phyloP scores from a whole-genome alignment of 306 rosid species.

The Ceratonia siliqua region DNA sequence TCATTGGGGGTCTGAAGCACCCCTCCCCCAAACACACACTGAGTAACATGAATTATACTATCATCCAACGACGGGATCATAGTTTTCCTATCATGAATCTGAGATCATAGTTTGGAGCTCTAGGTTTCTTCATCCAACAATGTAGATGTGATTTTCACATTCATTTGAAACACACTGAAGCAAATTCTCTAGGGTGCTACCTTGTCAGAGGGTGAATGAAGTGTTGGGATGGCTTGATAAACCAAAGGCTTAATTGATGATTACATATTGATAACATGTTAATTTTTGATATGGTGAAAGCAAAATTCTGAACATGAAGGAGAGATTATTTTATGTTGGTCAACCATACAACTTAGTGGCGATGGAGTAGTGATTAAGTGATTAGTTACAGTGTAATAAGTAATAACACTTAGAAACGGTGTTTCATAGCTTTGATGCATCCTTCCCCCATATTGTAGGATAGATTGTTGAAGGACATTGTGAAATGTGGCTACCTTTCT shows the following conservation, averaged over 20 bases:
- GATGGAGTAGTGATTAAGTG: not conserved
- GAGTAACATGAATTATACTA: not conserved
- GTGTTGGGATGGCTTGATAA: conserved; percentile 13
- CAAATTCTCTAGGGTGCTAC: not conserved
- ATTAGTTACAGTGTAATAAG: too few species aligned
- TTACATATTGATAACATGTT: conserved; percentile 15
- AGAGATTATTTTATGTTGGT: conserved; percentile 23
- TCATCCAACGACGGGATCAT: not conserved
- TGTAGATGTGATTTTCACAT: conserved; percentile 1
- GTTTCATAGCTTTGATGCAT: conserved; percentile 9
- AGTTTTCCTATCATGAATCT: not conserved
- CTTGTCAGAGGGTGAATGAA: conserved; percentile 24
- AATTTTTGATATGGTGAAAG: conserved; percentile 24
- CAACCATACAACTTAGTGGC: not conserved
- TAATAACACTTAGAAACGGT: conserved; percentile 4
- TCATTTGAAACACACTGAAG: not conserved
- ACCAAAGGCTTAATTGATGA: conserved; percentile 15
- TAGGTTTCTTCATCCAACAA: not conserved
- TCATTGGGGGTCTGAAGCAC: not conserved
- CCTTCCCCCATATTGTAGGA: too few species aligned
- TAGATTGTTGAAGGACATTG: conserved; percentile 20
- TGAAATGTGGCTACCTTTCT: not conserved
- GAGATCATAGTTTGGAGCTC: not conserved
- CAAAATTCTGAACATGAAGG: not conserved
- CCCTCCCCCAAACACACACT: not conserved